Percentiles rank a stretch among this genome's conserved stretches.
These are phyloP conservation scores for Phoma sp. DNA, from an alignment of 2,329 filamentous ascomycete genomes.

Conservation along the genomic window DNA sequence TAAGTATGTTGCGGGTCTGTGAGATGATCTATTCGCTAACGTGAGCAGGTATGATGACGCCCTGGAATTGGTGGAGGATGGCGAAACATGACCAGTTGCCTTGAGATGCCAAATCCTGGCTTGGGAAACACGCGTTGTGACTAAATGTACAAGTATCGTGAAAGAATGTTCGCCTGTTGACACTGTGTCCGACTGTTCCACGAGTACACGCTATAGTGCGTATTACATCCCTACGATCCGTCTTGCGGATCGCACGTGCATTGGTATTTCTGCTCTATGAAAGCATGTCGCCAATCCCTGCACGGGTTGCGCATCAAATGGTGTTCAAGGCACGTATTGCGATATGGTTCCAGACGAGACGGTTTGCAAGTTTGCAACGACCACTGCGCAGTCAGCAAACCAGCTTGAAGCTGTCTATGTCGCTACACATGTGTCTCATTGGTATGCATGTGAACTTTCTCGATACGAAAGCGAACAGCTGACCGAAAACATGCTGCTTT, in stretches of 20 bases:
- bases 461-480: not conserved
- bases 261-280: not conserved
- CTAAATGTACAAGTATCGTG: not conserved
- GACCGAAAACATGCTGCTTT: not conserved
- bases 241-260: not conserved
- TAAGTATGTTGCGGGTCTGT: constrained; percentile 8
- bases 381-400: not conserved
- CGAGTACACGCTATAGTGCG: not conserved
- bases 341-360: not conserved
- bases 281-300: not conserved
- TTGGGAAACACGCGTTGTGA: not conserved
- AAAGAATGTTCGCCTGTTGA: not conserved
- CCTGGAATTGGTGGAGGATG: constrained; percentile 27
- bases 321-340: not conserved
- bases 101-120: not conserved
- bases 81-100: constrained; percentile 11
- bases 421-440: not conserved
- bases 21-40: too few relatives aligned
- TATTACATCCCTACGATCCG: not conserved
- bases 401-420: not conserved
- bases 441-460: not conserved
- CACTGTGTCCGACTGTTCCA: not conserved
- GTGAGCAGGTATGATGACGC: constrained; percentile 23
- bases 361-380: not conserved
- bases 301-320: not conserved